These are phyloP conservation scores for Sequoiadendron giganteum DNA, from an alignment of 75 land plant genomes.

Conservation along the genomic window DNA sequence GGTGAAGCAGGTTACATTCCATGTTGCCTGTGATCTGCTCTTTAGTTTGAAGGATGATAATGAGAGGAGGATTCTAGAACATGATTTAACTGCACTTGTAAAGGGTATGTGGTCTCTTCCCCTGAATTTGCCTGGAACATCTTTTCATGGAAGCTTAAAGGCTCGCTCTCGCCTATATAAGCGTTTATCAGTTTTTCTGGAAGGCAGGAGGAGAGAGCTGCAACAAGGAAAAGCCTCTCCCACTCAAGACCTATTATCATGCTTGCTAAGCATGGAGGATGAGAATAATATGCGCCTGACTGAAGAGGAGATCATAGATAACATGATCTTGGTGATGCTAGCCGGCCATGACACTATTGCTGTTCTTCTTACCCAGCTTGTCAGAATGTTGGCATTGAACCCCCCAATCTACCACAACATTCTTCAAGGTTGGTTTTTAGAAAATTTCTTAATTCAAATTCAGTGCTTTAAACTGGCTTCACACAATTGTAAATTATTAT, in stretches of 20 bases:
- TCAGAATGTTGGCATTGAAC: constrained; percentile 13
- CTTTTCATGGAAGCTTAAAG: neutral
- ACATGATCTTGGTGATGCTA: constrained; percentile 8
- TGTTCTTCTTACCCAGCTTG: neutral
- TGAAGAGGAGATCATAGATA: constrained; percentile 21
- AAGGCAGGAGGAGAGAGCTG: neutral
- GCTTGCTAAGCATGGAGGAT: neutral
- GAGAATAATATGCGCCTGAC: neutral
- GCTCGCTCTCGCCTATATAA: constrained; percentile 8
- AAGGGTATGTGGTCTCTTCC: constrained; percentile 21
- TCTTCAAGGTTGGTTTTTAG: neutral
- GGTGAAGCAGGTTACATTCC: constrained; percentile 36
- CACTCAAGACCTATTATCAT: neutral
- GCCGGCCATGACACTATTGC: constrained; percentile 25
- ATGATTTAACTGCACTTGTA: constrained; percentile 5
- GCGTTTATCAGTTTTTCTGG: neutral
- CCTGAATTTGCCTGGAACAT: constrained; percentile 18
- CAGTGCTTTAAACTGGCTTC: too few relatives aligned
- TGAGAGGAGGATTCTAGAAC: constrained; percentile 12
- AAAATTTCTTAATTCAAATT: too few relatives aligned
- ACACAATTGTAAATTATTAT: too few relatives aligned
- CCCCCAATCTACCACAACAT: neutral
- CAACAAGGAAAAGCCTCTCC: neutral
- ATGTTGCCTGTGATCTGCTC: constrained; percentile 26
- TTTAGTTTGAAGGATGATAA: constrained; percentile 22